Evolutionary conservation across 495 filamentous ascomycete genomes (phyloP).

Genomic region (Penicillium flavigenum): DNA sequence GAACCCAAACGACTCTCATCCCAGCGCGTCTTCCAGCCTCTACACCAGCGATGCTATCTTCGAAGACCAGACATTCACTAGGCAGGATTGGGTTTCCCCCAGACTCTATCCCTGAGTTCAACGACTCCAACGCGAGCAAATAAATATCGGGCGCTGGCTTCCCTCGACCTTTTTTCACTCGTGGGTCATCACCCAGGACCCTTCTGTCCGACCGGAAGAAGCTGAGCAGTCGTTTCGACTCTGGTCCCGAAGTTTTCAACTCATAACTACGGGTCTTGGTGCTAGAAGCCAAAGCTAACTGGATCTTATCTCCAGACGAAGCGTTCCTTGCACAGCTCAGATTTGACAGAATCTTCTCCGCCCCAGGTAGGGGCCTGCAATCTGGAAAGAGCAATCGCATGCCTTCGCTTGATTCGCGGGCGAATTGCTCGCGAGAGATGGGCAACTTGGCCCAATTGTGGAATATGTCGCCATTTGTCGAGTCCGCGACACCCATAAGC

Average conservation of each 20-base stretch:
- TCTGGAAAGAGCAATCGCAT: constrained; percentile 27
- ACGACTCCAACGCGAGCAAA: constrained; percentile 33
- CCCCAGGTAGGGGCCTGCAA: constrained; percentile 38
- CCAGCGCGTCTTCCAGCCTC: constrained; percentile 45
- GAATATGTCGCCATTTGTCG: constrained; percentile 5
- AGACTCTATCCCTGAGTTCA: constrained; percentile 22
- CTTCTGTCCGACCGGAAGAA: constrained; percentile 17
- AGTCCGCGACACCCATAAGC: constrained; percentile 25
- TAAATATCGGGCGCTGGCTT: constrained; percentile 44
- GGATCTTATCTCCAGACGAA: constrained; percentile 11
- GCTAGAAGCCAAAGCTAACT: constrained; percentile 20
- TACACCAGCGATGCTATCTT: constrained; percentile 44
- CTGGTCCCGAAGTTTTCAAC: constrained; percentile 19
- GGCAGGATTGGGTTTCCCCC: constrained; percentile 23
- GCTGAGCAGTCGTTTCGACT: constrained; percentile 15
- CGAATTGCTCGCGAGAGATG: constrained; percentile 33
- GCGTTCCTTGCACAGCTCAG: constrained; percentile 24
- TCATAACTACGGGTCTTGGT: constrained; percentile 21
- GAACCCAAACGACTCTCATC: constrained; percentile 48
- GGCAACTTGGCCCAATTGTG: constrained; percentile 24
- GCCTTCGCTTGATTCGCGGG: constrained; percentile 25
- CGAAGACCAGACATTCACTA: constrained; percentile 46
- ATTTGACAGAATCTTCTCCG: constrained; percentile 29
- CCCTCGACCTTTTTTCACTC: constrained; percentile 26
- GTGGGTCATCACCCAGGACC: constrained; percentile 38